Conservation (phyloP, 352 stramenopile genomes). For the Globisporangium lucens region DNA sequence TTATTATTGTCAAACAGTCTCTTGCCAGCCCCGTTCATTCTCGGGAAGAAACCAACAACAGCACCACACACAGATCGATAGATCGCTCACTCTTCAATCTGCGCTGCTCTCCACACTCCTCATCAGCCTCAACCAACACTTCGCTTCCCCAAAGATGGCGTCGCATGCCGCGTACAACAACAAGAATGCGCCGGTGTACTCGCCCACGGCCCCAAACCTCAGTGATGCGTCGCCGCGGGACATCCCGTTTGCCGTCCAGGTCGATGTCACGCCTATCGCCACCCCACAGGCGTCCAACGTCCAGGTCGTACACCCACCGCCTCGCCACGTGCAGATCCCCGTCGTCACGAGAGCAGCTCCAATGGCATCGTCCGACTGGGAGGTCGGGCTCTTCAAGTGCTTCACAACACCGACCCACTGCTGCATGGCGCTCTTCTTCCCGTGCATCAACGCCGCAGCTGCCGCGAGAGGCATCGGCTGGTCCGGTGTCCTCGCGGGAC, state of each 20-base stretch:
- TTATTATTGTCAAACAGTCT: too few species aligned
- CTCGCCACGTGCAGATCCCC: not conserved
- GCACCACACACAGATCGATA: not conserved
- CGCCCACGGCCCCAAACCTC: not conserved
- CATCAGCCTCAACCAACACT: not conserved
- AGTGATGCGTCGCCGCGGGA: not conserved
- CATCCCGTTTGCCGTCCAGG: slow-evolving; percentile 11
- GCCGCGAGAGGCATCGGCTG: too few species aligned
- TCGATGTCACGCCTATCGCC: not conserved
- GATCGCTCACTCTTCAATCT: not conserved
- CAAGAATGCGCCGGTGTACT: slow-evolving; percentile 12
- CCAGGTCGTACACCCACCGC: not conserved
- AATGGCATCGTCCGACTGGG: slow-evolving; percentile 12
- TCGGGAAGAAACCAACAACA: not conserved
- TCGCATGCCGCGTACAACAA: slow-evolving; percentile 3
- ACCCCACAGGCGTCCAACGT: not conserved
- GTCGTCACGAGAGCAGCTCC: not conserved
- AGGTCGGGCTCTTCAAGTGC: slow-evolving; percentile 12
- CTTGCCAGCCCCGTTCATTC: too few species aligned
- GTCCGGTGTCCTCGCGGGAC: too few species aligned
- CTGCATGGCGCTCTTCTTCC: too few species aligned
- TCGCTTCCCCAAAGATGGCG: not conserved
- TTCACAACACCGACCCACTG: too few species aligned
- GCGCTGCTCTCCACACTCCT: not conserved
- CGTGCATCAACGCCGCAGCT: too few species aligned